Base-by-base conservation (phyloP, 495 filamentous ascomycete genomes). In the Hypoxylon cercidicola region DNA sequence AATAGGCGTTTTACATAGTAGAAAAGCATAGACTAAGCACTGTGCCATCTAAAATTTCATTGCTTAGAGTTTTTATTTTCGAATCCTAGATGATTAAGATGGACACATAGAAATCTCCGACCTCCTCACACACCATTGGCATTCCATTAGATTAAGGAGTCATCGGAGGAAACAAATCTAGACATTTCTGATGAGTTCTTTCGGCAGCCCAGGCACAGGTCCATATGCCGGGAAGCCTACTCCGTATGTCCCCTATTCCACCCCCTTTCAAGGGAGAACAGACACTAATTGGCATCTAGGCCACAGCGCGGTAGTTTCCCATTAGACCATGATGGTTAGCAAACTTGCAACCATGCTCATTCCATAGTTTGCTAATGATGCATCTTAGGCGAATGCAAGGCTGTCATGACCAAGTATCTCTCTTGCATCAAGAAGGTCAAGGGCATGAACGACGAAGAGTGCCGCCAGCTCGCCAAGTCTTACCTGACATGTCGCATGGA, bases 251-350 rank as follows among this genome's bases (percentile, higher is more conserved):
- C 51, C 4, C 16, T 21, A 21, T 34, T 43, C 62, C 44, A 48
- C 30, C 49, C 52, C 62, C 32, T 15, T 66, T 58, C 13, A 34
- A 53, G 55, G 49, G n/a, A 55, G n/a, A 15, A 12, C 30, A 55
- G 32, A 35, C 23, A 12, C 55, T 72, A 19, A 66, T 35, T 32
- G 32, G 7, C 45, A 25, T 60, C 6, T 64, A 96, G 93, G 47
- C 95, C 95, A 0, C 92, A 99, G 75, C 90, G 95, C 54, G 95
- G 95, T 43, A 96, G 92, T 74, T 99, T 99, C 71, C 95, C 95
- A 19, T 88, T 99, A 43, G 95, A 99, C 73, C 94, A 97, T 66
- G 93, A 96, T 70, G 93, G 93, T 93, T 80, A 72, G 79, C 64
- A 5, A 47, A 2, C 3, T 21, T 25, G 10, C 10, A 3, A 64